Evolutionary conservation across 192 early-diverging fungal genomes (phyloP).

Genomic region (Podila epigama): DNA sequence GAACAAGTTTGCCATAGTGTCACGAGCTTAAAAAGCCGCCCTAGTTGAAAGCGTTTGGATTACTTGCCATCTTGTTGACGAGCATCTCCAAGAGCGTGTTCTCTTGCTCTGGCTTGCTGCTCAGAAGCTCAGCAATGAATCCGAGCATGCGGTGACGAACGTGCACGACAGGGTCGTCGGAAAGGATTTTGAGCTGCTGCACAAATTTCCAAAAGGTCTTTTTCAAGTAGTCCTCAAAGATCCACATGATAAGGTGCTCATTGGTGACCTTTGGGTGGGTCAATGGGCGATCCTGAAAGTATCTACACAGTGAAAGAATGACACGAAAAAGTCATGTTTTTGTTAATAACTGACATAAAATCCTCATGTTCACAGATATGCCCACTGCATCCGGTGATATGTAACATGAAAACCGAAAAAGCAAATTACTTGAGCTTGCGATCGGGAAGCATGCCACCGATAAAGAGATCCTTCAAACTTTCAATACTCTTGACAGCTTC

Average conservation of each 20-base stretch:
- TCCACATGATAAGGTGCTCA: constrained; percentile 88
- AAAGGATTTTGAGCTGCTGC: constrained; percentile 84
- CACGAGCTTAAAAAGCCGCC: too few relatives aligned
- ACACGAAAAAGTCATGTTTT: neutral
- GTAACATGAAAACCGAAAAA: too few relatives aligned
- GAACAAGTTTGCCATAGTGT: neutral
- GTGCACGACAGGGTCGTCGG: constrained; percentile 86
- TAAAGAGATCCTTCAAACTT: constrained; percentile 89
- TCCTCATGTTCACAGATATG: too few relatives aligned
- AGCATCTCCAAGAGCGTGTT: constrained; percentile 91
- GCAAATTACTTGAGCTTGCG: constrained; percentile 76
- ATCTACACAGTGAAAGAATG: constrained; percentile 41
- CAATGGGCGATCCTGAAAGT: constrained; percentile 92
- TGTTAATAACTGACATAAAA: too few relatives aligned
- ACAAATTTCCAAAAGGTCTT: constrained; percentile 91
- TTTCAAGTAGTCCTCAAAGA: constrained; percentile 95
- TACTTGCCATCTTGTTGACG: constrained; percentile 85
- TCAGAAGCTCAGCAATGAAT: constrained; percentile 80
- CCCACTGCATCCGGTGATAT: too few relatives aligned
- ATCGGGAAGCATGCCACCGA: constrained; percentile 80
- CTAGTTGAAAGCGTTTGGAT: neutral
- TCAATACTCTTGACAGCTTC: constrained; percentile 87
- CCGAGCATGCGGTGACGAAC: constrained; percentile 83
- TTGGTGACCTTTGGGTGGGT: constrained; percentile 62
- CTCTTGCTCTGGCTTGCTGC: constrained; percentile 94